These are phyloP conservation scores for Trametes punicea DNA, from an alignment of 768 basidiomycete genomes.

Conservation along the genomic window DNA sequence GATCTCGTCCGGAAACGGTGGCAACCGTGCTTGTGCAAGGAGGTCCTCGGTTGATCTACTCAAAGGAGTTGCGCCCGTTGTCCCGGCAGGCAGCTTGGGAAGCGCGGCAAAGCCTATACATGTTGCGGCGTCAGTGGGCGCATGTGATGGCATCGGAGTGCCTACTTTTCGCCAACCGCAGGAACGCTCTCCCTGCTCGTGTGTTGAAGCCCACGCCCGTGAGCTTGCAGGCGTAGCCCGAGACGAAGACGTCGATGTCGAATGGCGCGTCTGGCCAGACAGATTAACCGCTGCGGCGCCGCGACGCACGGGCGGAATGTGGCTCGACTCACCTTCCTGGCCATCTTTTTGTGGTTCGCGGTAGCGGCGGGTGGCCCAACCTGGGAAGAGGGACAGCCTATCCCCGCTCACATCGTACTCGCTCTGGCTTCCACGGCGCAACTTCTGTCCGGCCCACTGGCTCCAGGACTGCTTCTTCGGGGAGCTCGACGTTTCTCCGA, in stretches of 20 bases:
- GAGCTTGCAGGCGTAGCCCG: constrained; percentile 69
- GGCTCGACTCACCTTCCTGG: constrained; percentile 24
- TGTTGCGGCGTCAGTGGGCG: not conserved
- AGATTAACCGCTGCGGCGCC: not conserved
- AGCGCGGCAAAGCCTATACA: constrained; percentile 66
- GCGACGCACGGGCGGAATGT: constrained; percentile 17
- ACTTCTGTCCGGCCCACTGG: constrained; percentile 60
- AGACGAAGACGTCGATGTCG: constrained; percentile 68
- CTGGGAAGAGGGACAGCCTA: constrained; percentile 65
- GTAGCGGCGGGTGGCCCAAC: constrained; percentile 70
- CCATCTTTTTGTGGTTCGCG: constrained; percentile 8
- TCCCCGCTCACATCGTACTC: constrained; percentile 35
- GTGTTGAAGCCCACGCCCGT: constrained; percentile 58
- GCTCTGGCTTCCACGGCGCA: constrained; percentile 25
- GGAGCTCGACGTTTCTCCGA: not conserved
- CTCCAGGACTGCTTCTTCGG: constrained; percentile 45
- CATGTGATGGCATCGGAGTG: not conserved
- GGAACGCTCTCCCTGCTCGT: constrained; percentile 73
- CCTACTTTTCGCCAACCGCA: constrained; percentile 74
- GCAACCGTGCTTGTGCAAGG: constrained; percentile 43
- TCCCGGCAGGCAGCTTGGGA: constrained; percentile 43
- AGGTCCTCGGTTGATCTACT: constrained; percentile 47
- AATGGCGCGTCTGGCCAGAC: constrained; percentile 46
- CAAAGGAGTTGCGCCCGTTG: constrained; percentile 19
- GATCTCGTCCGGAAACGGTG: constrained; percentile 58